Evolutionary conservation across 805 yeast species (phyloP).

Genomic region (Metschnikowia santaceciliae): DNA sequence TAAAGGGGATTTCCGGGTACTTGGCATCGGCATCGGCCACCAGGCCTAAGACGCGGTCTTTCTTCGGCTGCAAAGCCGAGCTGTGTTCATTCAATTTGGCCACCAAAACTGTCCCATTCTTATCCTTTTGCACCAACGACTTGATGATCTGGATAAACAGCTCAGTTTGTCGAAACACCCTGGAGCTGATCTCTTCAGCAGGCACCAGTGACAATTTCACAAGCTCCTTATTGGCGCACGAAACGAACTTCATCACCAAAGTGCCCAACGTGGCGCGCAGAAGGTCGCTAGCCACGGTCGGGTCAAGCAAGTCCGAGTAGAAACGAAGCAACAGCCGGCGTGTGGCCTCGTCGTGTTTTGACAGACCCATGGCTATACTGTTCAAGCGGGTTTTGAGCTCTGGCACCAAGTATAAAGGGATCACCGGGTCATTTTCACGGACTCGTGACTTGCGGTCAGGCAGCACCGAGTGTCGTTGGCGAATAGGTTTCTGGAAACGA

Average conservation of each 20-base stretch:
- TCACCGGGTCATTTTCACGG: slow-evolving; percentile 13
- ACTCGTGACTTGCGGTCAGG: slow-evolving; percentile 12
- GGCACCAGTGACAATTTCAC: slow-evolving; percentile 36
- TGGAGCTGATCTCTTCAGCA: slow-evolving; percentile 26
- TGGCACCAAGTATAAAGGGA: slow-evolving; percentile 36
- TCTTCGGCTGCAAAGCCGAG: slow-evolving; percentile 30
- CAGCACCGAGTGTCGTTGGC: slow-evolving; percentile 2
- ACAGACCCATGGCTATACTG: slow-evolving; percentile 43
- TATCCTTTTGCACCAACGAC: slow-evolving; percentile 34
- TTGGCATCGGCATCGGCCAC: slow-evolving; percentile 9
- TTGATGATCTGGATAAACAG: slow-evolving; percentile 36
- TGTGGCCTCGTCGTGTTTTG: slow-evolving; percentile 43
- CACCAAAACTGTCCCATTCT: slow-evolving; percentile 34
- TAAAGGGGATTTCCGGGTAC: slow-evolving; percentile 47
- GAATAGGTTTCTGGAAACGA: slow-evolving; percentile 43
- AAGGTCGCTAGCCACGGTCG: slow-evolving; percentile 35
- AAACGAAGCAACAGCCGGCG: slow-evolving; percentile 58
- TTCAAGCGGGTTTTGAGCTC: slow-evolving; percentile 41
- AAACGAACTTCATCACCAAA: slow-evolving; percentile 49
- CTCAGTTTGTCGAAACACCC: slow-evolving; percentile 35
- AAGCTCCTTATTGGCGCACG: slow-evolving; percentile 50
- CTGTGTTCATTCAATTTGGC: slow-evolving; percentile 43
- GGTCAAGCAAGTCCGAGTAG: slow-evolving; percentile 57
- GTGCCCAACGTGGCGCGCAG: slow-evolving; percentile 38
- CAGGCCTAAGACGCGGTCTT: slow-evolving; percentile 1